These are phyloP conservation scores for Melanomma pulvis-pyrius DNA, from an alignment of 495 filamentous ascomycete species.

Conservation along the genomic window DNA sequence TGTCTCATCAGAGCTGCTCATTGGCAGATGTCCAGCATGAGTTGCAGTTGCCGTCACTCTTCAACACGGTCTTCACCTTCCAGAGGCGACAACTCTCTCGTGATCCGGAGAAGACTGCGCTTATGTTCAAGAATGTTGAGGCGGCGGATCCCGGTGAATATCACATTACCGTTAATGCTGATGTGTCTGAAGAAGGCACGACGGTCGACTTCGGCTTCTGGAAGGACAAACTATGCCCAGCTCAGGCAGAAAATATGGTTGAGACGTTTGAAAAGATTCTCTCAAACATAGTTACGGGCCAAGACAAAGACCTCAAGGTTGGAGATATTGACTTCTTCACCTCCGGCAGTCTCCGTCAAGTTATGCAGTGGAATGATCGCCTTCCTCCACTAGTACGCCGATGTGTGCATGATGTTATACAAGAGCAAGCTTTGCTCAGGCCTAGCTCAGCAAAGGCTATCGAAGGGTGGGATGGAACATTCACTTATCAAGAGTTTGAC, in stretches of 20 bases:
- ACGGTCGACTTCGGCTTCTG: conserved; percentile 37
- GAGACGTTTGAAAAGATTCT: conserved; percentile 34
- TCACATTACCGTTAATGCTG: conserved; percentile 36
- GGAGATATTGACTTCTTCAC: conserved; percentile 48
- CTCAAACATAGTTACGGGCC: conserved; percentile 8
- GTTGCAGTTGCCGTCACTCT: conserved; percentile 30
- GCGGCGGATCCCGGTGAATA: conserved; percentile 37
- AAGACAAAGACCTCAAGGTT: conserved; percentile 31
- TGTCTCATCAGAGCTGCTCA: conserved; percentile 40
- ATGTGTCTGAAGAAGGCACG: conserved; percentile 30
- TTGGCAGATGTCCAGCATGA: conserved; percentile 39
- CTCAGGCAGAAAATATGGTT: conserved; percentile 33
- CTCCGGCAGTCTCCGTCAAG: conserved; percentile 45
- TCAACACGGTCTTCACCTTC: conserved; percentile 39
- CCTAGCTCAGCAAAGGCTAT: conserved; percentile 50
- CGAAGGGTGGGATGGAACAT: conserved; percentile 53
- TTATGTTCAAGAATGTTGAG: conserved; percentile 32
- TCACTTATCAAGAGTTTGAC: conserved; percentile 57
- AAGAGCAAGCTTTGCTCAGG: conserved; percentile 45
- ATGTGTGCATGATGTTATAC: conserved; percentile 52
- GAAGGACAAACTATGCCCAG: conserved; percentile 32
- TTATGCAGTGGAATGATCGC: conserved; percentile 52
- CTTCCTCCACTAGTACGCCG: conserved; percentile 45
- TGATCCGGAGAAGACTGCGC: conserved; percentile 17
- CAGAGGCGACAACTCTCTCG: conserved; percentile 24